These are phyloP conservation scores for Suillus plorans DNA, from an alignment of 768 basidiomycete genomes.

Conservation along the genomic window DNA sequence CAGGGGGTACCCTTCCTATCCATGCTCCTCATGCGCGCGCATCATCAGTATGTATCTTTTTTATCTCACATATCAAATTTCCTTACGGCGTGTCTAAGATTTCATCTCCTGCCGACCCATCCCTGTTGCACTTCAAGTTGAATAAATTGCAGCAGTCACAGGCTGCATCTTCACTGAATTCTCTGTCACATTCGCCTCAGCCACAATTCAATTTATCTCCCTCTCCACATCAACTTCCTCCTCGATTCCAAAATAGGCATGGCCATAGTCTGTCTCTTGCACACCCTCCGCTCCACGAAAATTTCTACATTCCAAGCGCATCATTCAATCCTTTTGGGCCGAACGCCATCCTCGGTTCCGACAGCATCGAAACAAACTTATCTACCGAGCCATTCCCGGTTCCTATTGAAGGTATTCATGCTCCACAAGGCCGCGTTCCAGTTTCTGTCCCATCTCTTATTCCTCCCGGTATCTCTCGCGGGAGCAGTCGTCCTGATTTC, in stretches of 20 bases:
- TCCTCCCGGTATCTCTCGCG: conserved; percentile 41
- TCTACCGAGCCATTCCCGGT: conserved; percentile 21
- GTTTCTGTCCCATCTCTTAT: conserved; percentile 45
- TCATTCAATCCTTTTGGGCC: conserved; percentile 69
- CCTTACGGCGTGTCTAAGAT: conserved; percentile 47
- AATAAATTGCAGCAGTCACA: conserved; percentile 82
- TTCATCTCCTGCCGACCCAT: conserved; percentile 88
- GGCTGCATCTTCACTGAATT: conserved; percentile 46
- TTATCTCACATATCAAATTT: conserved; percentile 20
- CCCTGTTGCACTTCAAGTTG: conserved; percentile 75
- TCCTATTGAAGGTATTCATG: conserved; percentile 39
- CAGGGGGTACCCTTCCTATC: conserved; percentile 51
- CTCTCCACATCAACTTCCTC: conserved; percentile 43
- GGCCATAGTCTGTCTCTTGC: conserved; percentile 75
- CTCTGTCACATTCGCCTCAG: conserved; percentile 66
- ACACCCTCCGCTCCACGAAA: conserved; percentile 41
- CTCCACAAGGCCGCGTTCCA: conserved; percentile 57
- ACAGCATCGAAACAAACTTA: conserved; percentile 37
- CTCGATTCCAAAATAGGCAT: conserved; percentile 55
- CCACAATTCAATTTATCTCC: conserved; percentile 52
- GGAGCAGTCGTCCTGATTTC: conserved; percentile 69
- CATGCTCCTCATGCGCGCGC: conserved; percentile 80
- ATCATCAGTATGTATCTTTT: conserved; percentile 64
- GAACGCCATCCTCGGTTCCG: conserved; percentile 52
- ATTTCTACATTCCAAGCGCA: conserved; percentile 35